Evolutionary conservation across 1,284 basidiomycete species (phyloP).

Genomic region (Heterobasidion irregulare): DNA sequence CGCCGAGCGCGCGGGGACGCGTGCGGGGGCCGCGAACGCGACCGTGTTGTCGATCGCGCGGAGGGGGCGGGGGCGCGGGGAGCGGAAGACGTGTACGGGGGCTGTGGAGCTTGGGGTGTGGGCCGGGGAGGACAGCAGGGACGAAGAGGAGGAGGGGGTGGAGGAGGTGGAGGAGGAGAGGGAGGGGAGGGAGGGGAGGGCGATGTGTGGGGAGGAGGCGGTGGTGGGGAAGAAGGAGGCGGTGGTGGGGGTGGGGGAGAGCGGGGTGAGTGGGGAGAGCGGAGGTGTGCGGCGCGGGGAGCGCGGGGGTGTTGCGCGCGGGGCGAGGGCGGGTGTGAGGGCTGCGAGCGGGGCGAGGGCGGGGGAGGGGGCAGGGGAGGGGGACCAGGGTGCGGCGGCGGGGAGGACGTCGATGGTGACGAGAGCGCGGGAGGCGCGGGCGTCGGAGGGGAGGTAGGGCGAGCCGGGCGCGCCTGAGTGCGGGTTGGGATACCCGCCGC

Average conservation of each 20-base stretch:
- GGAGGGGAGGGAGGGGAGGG: background rate
- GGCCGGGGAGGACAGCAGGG: conserved; percentile 20
- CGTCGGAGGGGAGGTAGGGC: conserved; percentile 7
- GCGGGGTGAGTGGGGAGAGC: conserved; percentile 5
- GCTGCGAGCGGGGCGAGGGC: background rate
- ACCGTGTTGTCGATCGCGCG: conserved; percentile 54
- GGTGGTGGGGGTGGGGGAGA: conserved; percentile 38
- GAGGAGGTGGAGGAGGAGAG: conserved; percentile 13
- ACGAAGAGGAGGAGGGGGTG: conserved; percentile 21
- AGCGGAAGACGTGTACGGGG: conserved; percentile 17
- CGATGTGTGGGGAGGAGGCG: conserved; percentile 5
- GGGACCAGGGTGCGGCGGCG: conserved; percentile 14
- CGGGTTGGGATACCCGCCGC: conserved; percentile 4
- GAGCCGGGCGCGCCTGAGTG: conserved; percentile 6
- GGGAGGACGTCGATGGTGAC: conserved; percentile 56
- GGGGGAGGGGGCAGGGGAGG: conserved; percentile 8
- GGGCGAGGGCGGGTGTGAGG: conserved; percentile 1
- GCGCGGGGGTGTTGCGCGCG: conserved; percentile 12
- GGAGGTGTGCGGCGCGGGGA: conserved; percentile 9
- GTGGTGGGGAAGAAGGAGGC: conserved; percentile 47
- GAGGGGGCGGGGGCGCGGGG: conserved; percentile 41
- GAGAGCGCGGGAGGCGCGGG: conserved; percentile 28
- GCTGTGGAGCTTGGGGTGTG: background rate
- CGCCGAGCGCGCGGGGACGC: conserved; percentile 38
- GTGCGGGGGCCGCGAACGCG: conserved; percentile 40